Evolutionary conservation across 1,284 basidiomycete species (phyloP), one percentile per base, ranked within the genome.

Genomic region (Abortiporus biennis): DNA sequence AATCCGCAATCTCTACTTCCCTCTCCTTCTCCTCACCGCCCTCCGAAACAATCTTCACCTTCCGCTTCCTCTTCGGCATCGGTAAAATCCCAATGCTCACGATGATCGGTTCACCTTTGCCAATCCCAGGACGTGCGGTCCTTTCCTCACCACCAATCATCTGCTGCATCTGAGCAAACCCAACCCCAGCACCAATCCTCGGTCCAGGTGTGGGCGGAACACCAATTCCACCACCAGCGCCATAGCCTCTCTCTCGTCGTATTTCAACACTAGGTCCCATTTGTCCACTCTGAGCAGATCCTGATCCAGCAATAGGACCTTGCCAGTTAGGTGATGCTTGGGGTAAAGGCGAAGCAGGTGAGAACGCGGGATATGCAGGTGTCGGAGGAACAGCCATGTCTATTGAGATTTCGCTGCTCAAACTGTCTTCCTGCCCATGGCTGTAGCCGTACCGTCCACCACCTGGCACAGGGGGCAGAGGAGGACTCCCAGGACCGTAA

Each of bases 71-170:
- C 45, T 46, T 40, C 9, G 30, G 59, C 53, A 44, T 29, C 3
- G 67, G 64, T 17, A 85, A 62, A 19, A 92, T 60, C 8, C 83
- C 82, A 9, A 91, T 77, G 6, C 85, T 89, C 8, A 92, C 75
- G 6, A 92, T 69, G 38, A 92, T 66, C 2, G 74, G 71, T 54
- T 80, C 76, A 2, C 72, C 59, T 4, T 54, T 69, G 22, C 57
- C 64, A 8, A 55, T 58, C 31, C 58, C 56, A 20, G 60, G 47
- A n/a, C n/a, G n/a, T n/a, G n/a, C n/a, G n/a, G n/a, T n/a, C n/a
- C n/a, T n/a, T n/a, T n/a, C n/a, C 30, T 55, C 42, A 32, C 30
- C 45, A 34, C 30, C 38, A 25, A 33, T 37, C 23, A 24, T 38
- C 15, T 31, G 38, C 37, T 42, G 55, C 24, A 45, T 46, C 13